Evolutionary conservation across 148 eudicot genomes (phyloP), one percentile per base, ranked within the genome.

Genomic region (Dianthus caryophyllus): DNA sequence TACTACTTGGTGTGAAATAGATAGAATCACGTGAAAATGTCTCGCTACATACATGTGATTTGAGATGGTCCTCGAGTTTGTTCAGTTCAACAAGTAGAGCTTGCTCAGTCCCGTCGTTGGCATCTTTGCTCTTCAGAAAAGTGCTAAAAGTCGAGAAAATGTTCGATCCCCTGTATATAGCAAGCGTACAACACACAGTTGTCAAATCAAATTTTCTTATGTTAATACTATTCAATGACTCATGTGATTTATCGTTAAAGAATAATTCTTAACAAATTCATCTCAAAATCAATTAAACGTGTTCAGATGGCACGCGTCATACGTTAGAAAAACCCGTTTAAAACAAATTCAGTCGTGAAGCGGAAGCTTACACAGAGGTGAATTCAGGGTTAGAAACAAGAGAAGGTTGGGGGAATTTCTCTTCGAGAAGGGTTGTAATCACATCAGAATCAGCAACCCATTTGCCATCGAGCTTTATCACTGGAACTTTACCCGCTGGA

Each of bases 71-170:
- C 75, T 92, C 90, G 51, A 92, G 73, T 22, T 89, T 94, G 80
- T 81, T 89, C 81, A 92, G 44, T 59, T 92, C 92, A 65, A 75
- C 78, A 59, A 88, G 74, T 81, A 91, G 75, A 67, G 85, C 85
- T 71, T 88, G 90, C 69, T 91, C 97, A 66, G 93, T 66, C 55
- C 90, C 97, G 71, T 91, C 97, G 41, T 58, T 79, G 10, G 87
- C 76, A 78, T 91, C 93, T 77, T 91, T 88, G 90, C 96, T 91
- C 84, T 78, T 86, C 78, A 88, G 70, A 66, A 91, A 91, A 36
- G 66, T 73, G 58, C 83, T 73, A 66, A 91, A 91, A 10, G 83
- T 57, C 2, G 93, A 61, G 17, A 86, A 84, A 69, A 91, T 76
- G 52, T 91, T 88, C 50, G 90, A 82, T 0, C 96, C 96, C 71